phyloP scores from a whole-genome alignment of 768 basidiomycete genomes.

The Cytidiella melzeri region DNA sequence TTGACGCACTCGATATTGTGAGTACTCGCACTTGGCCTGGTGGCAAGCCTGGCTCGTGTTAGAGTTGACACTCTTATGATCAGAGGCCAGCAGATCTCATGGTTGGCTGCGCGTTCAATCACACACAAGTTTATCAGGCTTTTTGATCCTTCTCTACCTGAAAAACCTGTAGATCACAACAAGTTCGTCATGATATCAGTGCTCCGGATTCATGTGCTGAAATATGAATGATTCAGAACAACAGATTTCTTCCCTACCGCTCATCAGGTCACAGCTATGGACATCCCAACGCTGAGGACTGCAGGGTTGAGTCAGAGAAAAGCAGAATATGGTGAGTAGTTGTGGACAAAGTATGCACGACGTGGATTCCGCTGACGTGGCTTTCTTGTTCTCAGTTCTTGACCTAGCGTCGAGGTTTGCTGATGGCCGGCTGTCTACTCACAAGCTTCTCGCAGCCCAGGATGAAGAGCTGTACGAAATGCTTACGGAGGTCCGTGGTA shows the following conservation, averaged over 20 bases:
- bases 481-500: slow-evolving; percentile 73
- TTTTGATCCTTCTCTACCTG: slow-evolving; percentile 69
- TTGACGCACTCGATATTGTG: slow-evolving; percentile 8
- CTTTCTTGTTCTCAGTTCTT: slow-evolving; percentile 52
- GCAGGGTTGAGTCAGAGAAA: slow-evolving; percentile 84
- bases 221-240: slow-evolving; percentile 8
- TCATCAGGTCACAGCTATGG: slow-evolving; percentile 55
- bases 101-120: slow-evolving; percentile 82
- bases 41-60: neutral
- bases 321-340: slow-evolving; percentile 73
- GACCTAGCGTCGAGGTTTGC: slow-evolving; percentile 77
- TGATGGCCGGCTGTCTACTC: slow-evolving; percentile 71
- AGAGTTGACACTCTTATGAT: neutral
- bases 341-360: neutral
- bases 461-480: slow-evolving; percentile 76
- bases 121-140: slow-evolving; percentile 72
- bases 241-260: slow-evolving; percentile 60
- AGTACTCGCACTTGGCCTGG: neutral
- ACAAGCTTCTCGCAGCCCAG: slow-evolving; percentile 59
- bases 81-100: slow-evolving; percentile 79
- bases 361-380: neutral
- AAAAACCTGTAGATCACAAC: slow-evolving; percentile 51
- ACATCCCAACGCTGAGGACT: slow-evolving; percentile 51
- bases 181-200: slow-evolving; percentile 16
- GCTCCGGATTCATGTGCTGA: neutral